Evolutionary conservation across 805 yeast species (phyloP).

Genomic region (Saturnispora saitoi): DNA sequence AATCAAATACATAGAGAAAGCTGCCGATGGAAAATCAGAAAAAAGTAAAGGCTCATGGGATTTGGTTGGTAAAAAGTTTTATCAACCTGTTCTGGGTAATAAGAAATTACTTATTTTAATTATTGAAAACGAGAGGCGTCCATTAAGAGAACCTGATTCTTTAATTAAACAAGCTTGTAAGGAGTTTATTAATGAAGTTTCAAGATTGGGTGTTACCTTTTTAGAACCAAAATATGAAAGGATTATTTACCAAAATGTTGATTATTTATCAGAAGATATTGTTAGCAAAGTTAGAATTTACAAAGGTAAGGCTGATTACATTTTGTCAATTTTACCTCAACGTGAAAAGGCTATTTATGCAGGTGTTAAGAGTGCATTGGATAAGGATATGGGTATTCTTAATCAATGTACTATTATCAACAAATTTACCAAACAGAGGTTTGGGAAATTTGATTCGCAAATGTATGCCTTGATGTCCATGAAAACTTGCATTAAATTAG

Average conservation of each 20-base stretch:
- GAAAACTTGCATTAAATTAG: constrained; percentile 27
- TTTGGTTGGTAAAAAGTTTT: constrained; percentile 15
- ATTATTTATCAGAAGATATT: constrained; percentile 11
- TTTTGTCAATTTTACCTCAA: constrained; percentile 20
- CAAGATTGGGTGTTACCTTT: constrained; percentile 17
- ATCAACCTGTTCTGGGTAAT: constrained; percentile 13
- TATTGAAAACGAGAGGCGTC: constrained; percentile 12
- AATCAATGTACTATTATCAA: constrained; percentile 23
- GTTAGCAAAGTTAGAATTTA: constrained; percentile 13
- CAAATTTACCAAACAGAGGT: constrained; percentile 20
- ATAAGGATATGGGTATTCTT: constrained; percentile 22
- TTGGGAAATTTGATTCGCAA: constrained; percentile 20
- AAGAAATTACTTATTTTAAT: constrained; percentile 15
- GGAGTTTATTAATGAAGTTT: constrained; percentile 15
- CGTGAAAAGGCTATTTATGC: constrained; percentile 21
- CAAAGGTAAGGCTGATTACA: constrained; percentile 17
- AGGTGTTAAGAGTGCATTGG: constrained; percentile 23
- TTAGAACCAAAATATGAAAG: constrained; percentile 6
- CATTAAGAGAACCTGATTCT: constrained; percentile 13
- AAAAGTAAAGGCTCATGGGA: constrained; percentile 21
- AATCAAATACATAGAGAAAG: constrained; percentile 15
- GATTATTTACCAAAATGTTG: constrained; percentile 11
- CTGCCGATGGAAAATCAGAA: constrained; percentile 19
- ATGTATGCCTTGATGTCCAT: constrained; percentile 28
- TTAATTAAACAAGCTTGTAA: constrained; percentile 14